Conservation (phyloP, 106 monocot species). For the Dactylorhiza incarnata region DNA sequence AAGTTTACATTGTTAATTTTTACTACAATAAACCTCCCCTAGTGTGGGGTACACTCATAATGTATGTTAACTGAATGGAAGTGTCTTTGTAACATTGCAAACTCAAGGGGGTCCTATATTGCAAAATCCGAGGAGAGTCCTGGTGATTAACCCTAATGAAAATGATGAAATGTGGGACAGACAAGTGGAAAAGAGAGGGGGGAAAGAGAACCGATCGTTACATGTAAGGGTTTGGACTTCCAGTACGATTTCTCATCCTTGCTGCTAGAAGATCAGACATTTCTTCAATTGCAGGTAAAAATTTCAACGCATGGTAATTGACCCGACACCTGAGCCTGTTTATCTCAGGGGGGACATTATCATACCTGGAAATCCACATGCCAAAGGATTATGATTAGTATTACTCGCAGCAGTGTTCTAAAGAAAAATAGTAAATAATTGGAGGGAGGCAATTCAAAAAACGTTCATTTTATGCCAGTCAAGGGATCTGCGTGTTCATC, state of each 20-base stretch:
- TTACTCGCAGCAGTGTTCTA: not conserved
- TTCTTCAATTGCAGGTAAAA: conserved; percentile 87
- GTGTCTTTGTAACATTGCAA: too few species aligned
- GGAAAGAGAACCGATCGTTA: conserved; percentile 19
- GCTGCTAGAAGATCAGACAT: conserved; percentile 79
- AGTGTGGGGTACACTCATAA: too few species aligned
- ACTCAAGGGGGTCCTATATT: too few species aligned
- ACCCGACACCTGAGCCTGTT: conserved; percentile 94
- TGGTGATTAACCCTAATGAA: not conserved
- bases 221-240: conserved; percentile 77
- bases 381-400: not conserved
- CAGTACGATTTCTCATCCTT: conserved; percentile 94
- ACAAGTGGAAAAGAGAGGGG: conserved; percentile 10
- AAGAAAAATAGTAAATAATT: not conserved
- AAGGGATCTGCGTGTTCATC: not conserved
- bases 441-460: not conserved
- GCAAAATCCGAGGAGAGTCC: too few species aligned
- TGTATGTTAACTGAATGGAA: too few species aligned
- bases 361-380: conserved; percentile 51
- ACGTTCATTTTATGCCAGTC: not conserved
- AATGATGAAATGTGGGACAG: not conserved
- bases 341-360: conserved; percentile 90
- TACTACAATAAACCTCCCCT: too few species aligned
- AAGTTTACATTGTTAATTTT: too few species aligned
- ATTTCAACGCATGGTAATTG: conserved; percentile 98